Evolutionary conservation across 2,329 filamentous ascomycete species (phyloP), one percentile per base, ranked within the genome.

Genomic region (Colletotrichum camelliae): DNA sequence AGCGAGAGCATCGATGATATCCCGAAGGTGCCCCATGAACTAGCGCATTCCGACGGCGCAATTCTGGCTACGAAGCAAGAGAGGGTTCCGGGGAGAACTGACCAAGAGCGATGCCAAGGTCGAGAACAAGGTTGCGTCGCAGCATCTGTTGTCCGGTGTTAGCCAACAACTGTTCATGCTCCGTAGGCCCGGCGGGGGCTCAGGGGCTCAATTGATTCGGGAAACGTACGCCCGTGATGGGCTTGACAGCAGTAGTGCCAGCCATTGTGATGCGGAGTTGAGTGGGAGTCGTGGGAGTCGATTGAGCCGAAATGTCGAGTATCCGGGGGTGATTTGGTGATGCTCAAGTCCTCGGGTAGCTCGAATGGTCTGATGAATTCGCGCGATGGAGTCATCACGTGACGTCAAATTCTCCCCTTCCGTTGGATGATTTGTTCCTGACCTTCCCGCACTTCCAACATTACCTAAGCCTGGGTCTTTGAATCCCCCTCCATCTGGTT

Each of bases 141-240:
- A 92, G 88, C 88, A 92, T 92, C 90, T 92, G 18, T 69, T 62
- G 77, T 76, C 78, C 79, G 84, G 86, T 84, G 85, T 85, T 82
- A 79, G 76, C 79, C 72, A 78, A 81, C 75, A 29, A 37, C 62
- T 43, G 58, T 43, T 60, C 48, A 15, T 15, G 12, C 31, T 65
- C 64, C 27, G 35, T 27, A n/a, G 35, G 18, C 55, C 66, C 37
- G 72, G 78, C 78, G 77, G 58, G 15, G 16, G 64, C 66, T 57
- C 70, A 37, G 10, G 29, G 13, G 61, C 31, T 52, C 82, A 81
- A 85, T 86, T 85, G 84, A 76, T 75, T 72, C 72, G 57, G 58
- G 24, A 78, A 75, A 90, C 90, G 78, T 91, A 92, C 90, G 82
- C 90, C 90, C 79, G 89, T 91, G 79, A 92, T 90, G 76, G 90